phyloP scores from a whole-genome alignment of 768 basidiomycete genomes.

The Suillus variegatus region DNA sequence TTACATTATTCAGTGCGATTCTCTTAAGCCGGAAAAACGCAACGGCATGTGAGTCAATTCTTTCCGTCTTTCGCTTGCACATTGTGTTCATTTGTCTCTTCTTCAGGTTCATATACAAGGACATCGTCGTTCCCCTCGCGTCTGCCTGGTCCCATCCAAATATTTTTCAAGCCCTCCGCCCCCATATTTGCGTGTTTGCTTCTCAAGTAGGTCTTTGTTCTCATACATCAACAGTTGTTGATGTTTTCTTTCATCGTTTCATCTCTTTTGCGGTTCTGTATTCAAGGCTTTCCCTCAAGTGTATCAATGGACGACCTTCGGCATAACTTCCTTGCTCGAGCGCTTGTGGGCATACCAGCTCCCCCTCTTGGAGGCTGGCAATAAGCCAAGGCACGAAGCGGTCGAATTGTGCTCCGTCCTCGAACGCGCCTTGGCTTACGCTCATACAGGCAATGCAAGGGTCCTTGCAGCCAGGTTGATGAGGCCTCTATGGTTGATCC shows the following conservation, averaged over 20 bases:
- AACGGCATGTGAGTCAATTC: background rate
- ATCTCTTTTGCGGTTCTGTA: no score
- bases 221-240: no score
- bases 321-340: background rate
- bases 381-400: background rate
- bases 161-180: background rate
- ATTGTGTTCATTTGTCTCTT: background rate
- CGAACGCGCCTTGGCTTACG: background rate
- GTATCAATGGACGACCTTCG: constrained; percentile 5
- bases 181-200: background rate
- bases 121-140: background rate
- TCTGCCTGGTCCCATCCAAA: background rate
- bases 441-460: background rate
- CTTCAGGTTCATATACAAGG: background rate
- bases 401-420: background rate
- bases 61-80: no score
- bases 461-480: background rate
- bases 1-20: background rate
- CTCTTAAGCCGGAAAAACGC: background rate
- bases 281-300: background rate
- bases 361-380: background rate
- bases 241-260: no score
- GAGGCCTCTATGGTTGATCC: background rate
- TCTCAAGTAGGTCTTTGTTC: background rate
- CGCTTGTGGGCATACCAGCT: background rate